phyloP scores from a whole-genome alignment of 192 early-diverging fungal genomes.

The Podila verticillata region DNA sequence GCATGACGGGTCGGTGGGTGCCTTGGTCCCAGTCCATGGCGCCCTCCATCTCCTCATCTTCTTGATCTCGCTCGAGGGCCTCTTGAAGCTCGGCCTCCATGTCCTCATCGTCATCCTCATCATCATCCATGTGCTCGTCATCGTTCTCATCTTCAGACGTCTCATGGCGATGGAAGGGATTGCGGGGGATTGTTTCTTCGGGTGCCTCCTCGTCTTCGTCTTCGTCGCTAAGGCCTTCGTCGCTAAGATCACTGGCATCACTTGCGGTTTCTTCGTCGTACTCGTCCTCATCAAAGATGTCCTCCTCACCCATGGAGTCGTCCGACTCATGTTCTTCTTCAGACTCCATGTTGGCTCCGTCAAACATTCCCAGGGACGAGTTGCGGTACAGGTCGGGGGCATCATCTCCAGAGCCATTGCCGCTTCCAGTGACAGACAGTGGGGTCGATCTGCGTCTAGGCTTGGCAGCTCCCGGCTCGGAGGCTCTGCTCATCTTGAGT shows the following conservation, averaged over 20 bases:
- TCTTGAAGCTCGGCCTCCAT: constrained; percentile 52
- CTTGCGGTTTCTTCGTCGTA: constrained; percentile 77
- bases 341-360: constrained; percentile 78
- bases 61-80: constrained; percentile 54
- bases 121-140: constrained; percentile 61
- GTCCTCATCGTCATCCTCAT: constrained; percentile 50
- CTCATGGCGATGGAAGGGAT: constrained; percentile 51
- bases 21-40: constrained; percentile 61
- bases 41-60: constrained; percentile 56
- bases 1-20: constrained; percentile 55
- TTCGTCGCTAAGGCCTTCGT: constrained; percentile 60
- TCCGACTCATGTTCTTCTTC: constrained; percentile 68
- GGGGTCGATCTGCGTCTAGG: constrained; percentile 54
- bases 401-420: constrained; percentile 65
- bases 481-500: constrained; percentile 82
- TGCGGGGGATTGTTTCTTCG: constrained; percentile 62
- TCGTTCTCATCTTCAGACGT: constrained; percentile 15
- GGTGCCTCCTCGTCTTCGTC: constrained; percentile 70
- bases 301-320: constrained; percentile 67
- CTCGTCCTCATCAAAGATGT: constrained; percentile 72
- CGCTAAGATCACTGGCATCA: constrained; percentile 68
- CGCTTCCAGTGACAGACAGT: constrained; percentile 40
- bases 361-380: constrained; percentile 84
- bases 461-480: constrained; percentile 57
- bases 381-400: constrained; percentile 85